These are phyloP conservation scores for Paradendryphiella salina DNA, from an alignment of 2,329 filamentous ascomycete genomes.

Conservation along the genomic window DNA sequence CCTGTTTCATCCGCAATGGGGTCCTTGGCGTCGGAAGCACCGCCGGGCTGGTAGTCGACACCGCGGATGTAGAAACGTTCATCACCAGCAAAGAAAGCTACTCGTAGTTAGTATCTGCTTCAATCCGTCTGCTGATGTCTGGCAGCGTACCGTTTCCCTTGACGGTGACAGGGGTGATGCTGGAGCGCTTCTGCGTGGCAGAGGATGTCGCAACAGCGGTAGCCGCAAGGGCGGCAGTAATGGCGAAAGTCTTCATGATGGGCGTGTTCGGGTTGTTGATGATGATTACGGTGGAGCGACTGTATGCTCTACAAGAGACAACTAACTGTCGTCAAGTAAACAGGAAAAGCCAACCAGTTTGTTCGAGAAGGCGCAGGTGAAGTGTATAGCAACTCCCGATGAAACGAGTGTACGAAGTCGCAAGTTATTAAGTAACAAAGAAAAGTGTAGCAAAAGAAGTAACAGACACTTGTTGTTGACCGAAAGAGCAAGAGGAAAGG, in stretches of 20 bases:
- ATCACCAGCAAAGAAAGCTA: conserved; percentile 64
- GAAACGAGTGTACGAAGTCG: conserved; percentile 21
- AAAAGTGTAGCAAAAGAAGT: conserved; percentile 10
- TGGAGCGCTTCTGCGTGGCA: conserved; percentile 40
- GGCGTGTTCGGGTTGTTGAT: conserved; percentile 11
- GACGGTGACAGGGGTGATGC: conserved; percentile 60
- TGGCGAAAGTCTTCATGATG: conserved; percentile 58
- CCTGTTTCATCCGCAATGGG: conserved; percentile 71
- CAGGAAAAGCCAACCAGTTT: background rate
- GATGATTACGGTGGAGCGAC: conserved; percentile 7
- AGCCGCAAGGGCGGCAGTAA: conserved; percentile 53
- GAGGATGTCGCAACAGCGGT: conserved; percentile 52
- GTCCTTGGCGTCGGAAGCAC: conserved; percentile 66
- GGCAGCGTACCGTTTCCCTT: conserved; percentile 61
- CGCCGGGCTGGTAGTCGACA: conserved; percentile 69
- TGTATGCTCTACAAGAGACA: conserved; percentile 1
- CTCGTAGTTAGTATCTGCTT: conserved; percentile 26
- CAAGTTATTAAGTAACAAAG: conserved; percentile 3
- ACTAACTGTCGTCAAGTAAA: conserved; percentile 4
- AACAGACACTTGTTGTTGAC: background rate
- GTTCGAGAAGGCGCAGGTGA: conserved; percentile 2
- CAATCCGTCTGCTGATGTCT: too few species aligned
- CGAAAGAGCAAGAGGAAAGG: background rate
- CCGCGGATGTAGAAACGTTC: conserved; percentile 64
- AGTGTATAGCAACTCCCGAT: conserved; percentile 11